A percentile compares a stretch with the other conserved stretches of the same genome.
Evolutionary conservation across 2,329 filamentous ascomycete species (phyloP).

Genomic region (Hymenoscyphus albidus): DNA sequence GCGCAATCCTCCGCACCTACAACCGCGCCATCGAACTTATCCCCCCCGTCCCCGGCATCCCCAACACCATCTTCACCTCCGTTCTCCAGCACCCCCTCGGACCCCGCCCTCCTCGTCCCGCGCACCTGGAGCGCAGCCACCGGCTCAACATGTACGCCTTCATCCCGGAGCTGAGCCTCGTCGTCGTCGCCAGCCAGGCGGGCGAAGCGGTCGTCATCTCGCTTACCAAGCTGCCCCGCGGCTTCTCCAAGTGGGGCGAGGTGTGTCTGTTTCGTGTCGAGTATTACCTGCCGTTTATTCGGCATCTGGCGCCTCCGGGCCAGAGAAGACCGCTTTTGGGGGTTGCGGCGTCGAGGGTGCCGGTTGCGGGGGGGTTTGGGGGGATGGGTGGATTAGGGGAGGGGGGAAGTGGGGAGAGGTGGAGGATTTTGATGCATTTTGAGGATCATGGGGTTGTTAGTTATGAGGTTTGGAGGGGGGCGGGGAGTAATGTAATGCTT

Average conservation of each 20-base stretch:
- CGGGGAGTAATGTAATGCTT: too few species aligned
- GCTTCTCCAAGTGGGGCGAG: constrained; percentile 12
- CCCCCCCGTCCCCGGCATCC: constrained; percentile 11
- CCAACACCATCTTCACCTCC: constrained; percentile 21
- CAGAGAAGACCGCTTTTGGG: constrained; percentile 57
- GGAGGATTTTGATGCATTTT: neutral
- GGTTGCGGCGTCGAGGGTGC: constrained; percentile 63
- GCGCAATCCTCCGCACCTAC: constrained; percentile 19
- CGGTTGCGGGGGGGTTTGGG: constrained; percentile 58
- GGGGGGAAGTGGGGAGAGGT: constrained; percentile 37
- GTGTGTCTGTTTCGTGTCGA: constrained; percentile 48
- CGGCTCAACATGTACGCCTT: constrained; percentile 60
- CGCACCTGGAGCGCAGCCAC: constrained; percentile 36
- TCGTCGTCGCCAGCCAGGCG: constrained; percentile 62
- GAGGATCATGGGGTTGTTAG: neutral
- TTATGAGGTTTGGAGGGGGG: constrained; percentile 7
- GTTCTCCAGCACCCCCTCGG: constrained; percentile 2
- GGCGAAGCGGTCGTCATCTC: constrained; percentile 62
- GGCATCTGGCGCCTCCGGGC: constrained; percentile 28
- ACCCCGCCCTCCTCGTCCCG: neutral
- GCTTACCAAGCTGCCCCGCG: constrained; percentile 47
- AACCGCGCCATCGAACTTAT: constrained; percentile 21
- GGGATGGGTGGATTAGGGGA: constrained; percentile 43
- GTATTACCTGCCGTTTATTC: constrained; percentile 44
- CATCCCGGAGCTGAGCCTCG: constrained; percentile 66